Conservation (phyloP, 2,329 filamentous ascomycete genomes). For the Ophiostoma sp. region DNA sequence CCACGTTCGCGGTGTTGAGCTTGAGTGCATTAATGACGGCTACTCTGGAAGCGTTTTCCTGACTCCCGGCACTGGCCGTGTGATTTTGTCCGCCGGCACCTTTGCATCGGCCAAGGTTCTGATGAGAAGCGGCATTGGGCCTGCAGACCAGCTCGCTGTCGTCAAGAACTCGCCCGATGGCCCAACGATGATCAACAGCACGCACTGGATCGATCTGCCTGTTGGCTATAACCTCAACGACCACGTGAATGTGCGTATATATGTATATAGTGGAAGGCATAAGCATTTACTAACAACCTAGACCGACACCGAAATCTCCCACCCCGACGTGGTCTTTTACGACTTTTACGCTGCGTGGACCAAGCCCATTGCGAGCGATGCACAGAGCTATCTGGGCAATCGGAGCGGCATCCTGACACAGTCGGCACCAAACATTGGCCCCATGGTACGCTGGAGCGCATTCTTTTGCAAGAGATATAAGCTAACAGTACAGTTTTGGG, state of each 20-base stretch:
- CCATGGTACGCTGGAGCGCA: background rate
- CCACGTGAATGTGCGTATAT: slow-evolving; percentile 32
- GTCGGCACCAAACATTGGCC: background rate
- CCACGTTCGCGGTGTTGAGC: slow-evolving; percentile 47
- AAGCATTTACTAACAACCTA: background rate
- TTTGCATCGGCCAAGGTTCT: slow-evolving; percentile 67
- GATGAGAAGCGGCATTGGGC: slow-evolving; percentile 63
- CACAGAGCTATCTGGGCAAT: background rate
- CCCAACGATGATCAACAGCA: slow-evolving; percentile 45
- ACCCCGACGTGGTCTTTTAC: background rate
- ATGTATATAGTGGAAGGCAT: background rate
- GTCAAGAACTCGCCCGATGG: slow-evolving; percentile 44
- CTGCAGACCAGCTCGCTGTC: slow-evolving; percentile 51
- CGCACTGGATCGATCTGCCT: slow-evolving; percentile 53
- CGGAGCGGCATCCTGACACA: background rate
- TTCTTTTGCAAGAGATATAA: too few species aligned
- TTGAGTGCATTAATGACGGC: slow-evolving; percentile 43
- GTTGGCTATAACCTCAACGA: slow-evolving; percentile 57
- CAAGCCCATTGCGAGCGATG: background rate
- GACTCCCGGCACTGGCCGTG: slow-evolving; percentile 46
- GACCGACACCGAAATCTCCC: background rate
- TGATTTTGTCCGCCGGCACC: slow-evolving; percentile 62
- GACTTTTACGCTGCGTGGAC: slow-evolving; percentile 1
- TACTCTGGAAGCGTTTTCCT: slow-evolving; percentile 53
- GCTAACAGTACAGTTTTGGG: background rate